phyloP scores from a whole-genome alignment of 2,329 filamentous ascomycete genomes.

The Pyrenochaeta sp. region DNA sequence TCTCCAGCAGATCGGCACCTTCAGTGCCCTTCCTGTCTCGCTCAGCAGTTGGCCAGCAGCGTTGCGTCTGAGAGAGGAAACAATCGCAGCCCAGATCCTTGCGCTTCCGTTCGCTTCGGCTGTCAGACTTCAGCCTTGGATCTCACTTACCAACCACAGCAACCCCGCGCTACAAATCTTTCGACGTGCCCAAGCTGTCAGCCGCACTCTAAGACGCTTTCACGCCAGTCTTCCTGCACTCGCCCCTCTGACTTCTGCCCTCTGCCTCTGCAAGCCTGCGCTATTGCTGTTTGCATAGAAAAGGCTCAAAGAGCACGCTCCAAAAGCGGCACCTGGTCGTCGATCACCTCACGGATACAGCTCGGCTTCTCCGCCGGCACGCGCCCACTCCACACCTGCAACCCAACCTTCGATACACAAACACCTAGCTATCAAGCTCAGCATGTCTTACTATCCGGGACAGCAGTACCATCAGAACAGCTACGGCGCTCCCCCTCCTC shows the following conservation, averaged over 20 bases:
- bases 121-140: slow-evolving; percentile 14
- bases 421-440: slow-evolving; percentile 12
- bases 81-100: slow-evolving; percentile 1
- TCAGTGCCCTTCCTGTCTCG: slow-evolving; percentile 1
- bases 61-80: background rate
- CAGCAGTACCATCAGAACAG: slow-evolving; percentile 52
- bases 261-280: slow-evolving; percentile 2
- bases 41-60: background rate
- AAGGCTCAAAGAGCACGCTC: slow-evolving; percentile 6
- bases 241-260: slow-evolving; percentile 7
- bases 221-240: slow-evolving; percentile 10
- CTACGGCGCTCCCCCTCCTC: slow-evolving; percentile 52
- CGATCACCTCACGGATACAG: slow-evolving; percentile 14
- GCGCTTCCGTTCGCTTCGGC: slow-evolving; percentile 1
- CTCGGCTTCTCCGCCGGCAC: slow-evolving; percentile 19
- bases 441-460: slow-evolving; percentile 53
- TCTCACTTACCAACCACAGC: slow-evolving; percentile 18
- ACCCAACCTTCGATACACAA: slow-evolving; percentile 10
- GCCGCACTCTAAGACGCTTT: slow-evolving; percentile 16
- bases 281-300: slow-evolving; percentile 1
- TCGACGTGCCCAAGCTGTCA: slow-evolving; percentile 13
- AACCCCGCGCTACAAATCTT: slow-evolving; percentile 21
- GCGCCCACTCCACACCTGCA: slow-evolving; percentile 9
- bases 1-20: slow-evolving; percentile 1
- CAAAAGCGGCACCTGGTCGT: slow-evolving; percentile 8